A percentile compares a stretch with the other conserved stretches of the same genome.
Conservation (phyloP, 768 basidiomycete genomes). For the Tubosaeta sp. region DNA sequence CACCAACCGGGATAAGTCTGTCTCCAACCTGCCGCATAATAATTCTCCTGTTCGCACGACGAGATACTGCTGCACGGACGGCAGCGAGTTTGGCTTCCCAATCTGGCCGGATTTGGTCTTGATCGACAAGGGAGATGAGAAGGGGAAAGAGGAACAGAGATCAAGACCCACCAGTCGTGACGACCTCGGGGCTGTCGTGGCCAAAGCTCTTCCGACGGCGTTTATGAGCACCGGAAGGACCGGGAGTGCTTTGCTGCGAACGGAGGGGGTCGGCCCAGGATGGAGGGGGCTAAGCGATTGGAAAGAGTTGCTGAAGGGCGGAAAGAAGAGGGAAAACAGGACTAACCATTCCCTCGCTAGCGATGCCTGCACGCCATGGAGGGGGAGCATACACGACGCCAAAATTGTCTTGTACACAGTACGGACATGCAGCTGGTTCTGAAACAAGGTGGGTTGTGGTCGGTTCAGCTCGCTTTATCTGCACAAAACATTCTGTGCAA, state of each 20-base stretch:
- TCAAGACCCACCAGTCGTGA: slow-evolving; percentile 68
- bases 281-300: slow-evolving; percentile 33
- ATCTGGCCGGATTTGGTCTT: slow-evolving; percentile 96
- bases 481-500: slow-evolving; percentile 98
- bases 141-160: slow-evolving; percentile 4
- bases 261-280: slow-evolving; percentile 54
- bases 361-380: slow-evolving; percentile 75
- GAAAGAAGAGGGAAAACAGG: not conserved
- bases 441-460: slow-evolving; percentile 93
- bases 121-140: slow-evolving; percentile 4
- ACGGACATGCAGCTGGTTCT: slow-evolving; percentile 96
- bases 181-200: slow-evolving; percentile 83
- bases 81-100: slow-evolving; percentile 96
- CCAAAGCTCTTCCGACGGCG: slow-evolving; percentile 86
- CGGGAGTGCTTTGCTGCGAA: slow-evolving; percentile 36
- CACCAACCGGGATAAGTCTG: slow-evolving; percentile 93
- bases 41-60: slow-evolving; percentile 92
- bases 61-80: slow-evolving; percentile 91
- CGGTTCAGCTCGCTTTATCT: slow-evolving; percentile 95
- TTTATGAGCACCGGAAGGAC: slow-evolving; percentile 50
- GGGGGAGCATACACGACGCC: slow-evolving; percentile 87
- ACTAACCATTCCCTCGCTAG: slow-evolving; percentile 67
- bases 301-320: not conserved
- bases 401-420: slow-evolving; percentile 96
- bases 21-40: slow-evolving; percentile 99